Evolutionary conservation across 1,284 basidiomycete genomes (phyloP).

Genomic region (Flammula alnicola): DNA sequence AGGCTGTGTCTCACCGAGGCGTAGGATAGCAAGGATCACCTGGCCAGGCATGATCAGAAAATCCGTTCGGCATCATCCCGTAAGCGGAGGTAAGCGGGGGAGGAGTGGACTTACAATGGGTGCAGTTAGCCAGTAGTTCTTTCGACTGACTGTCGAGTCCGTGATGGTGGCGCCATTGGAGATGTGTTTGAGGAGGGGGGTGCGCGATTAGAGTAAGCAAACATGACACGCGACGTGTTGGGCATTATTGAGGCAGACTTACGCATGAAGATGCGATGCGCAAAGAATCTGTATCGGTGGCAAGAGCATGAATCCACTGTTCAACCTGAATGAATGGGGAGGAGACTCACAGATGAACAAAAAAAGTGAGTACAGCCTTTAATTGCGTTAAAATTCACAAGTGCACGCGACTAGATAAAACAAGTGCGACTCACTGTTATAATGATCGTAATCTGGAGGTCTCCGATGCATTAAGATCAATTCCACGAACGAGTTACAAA

Average conservation of each 20-base stretch:
- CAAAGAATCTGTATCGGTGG: constrained; percentile 38
- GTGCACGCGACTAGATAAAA: not conserved
- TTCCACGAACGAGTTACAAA: not conserved
- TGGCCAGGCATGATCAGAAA: no score
- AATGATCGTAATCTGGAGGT: constrained; percentile 37
- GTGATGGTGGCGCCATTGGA: no score
- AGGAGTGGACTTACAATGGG: constrained; percentile 42
- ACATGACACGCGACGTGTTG: not conserved
- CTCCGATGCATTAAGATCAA: not conserved
- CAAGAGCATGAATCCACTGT: constrained; percentile 5
- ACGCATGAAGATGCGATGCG: constrained; percentile 41
- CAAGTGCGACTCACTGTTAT: constrained; percentile 32
- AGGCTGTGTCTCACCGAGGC: constrained; percentile 26
- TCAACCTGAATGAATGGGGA: not conserved
- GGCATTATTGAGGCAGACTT: constrained; percentile 10
- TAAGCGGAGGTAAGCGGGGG: not conserved
- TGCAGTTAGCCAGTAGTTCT: constrained; percentile 39
- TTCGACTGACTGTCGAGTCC: constrained; percentile 48
- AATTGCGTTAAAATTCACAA: not conserved
- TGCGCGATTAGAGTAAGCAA: no score
- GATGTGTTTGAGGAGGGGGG: no score
- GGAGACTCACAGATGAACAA: constrained; percentile 40
- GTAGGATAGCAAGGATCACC: constrained; percentile 32
- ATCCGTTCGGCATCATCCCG: no score
- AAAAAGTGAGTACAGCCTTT: constrained; percentile 48